Percentiles rank a stretch among this genome's conserved stretches.
Conservation (phyloP, 139 green algal genomes). For the Volvox africanus region DNA sequence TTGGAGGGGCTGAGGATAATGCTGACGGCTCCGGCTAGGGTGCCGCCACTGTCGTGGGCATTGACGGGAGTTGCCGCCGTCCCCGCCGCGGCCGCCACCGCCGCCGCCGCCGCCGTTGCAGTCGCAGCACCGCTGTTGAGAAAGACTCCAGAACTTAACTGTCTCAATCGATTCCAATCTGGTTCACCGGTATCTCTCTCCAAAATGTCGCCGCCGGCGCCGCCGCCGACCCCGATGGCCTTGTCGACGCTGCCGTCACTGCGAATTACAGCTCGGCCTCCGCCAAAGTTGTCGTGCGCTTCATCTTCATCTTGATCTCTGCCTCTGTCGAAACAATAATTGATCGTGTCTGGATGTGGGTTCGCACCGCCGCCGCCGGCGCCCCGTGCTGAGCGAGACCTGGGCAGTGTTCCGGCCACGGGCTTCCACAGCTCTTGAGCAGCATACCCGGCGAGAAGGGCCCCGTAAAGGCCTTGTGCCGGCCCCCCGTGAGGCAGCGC, state of each 20-base stretch:
- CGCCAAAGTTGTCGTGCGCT: neutral
- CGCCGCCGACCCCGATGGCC: neutral
- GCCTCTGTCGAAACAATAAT: too few relatives aligned
- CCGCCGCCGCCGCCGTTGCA: too few relatives aligned
- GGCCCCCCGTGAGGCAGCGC: neutral
- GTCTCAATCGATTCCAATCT: too few relatives aligned
- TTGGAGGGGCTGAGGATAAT: neutral
- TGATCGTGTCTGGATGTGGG: too few relatives aligned
- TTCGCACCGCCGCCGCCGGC: too few relatives aligned
- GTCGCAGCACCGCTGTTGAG: neutral
- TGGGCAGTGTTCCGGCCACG: neutral
- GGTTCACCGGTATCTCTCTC: neutral
- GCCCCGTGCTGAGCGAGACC: too few relatives aligned
- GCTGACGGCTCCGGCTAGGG: neutral
- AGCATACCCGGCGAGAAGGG: conserved; percentile 12
- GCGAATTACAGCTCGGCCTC: neutral
- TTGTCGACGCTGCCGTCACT: too few relatives aligned
- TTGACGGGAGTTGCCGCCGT: neutral
- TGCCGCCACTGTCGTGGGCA: neutral
- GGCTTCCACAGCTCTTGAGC: neutral
- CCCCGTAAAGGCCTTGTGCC: conserved; percentile 5
- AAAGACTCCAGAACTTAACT: too few relatives aligned
- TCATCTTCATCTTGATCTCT: too few relatives aligned
- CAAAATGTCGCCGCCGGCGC: neutral
- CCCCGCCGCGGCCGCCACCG: too few relatives aligned